Conservation (phyloP, 495 filamentous ascomycete species). For the Mycothermus thermophilus region DNA sequence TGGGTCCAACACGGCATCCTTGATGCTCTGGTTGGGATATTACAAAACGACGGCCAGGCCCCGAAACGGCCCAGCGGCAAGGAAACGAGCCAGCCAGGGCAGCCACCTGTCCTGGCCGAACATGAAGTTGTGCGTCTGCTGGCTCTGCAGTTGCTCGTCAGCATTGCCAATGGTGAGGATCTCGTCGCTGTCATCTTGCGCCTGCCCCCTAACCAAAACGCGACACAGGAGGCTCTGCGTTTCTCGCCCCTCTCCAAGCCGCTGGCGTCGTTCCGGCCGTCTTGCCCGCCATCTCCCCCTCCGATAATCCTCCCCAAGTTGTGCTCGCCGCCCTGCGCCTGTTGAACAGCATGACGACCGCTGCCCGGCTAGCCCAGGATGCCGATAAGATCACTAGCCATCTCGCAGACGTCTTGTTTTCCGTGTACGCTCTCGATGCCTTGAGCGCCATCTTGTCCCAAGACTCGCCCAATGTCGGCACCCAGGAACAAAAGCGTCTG, state of each 20-base stretch:
- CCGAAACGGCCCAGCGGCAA: slow-evolving; percentile 20
- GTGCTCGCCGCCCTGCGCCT: slow-evolving; percentile 60
- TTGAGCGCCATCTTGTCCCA: slow-evolving; percentile 53
- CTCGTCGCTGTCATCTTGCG: background rate
- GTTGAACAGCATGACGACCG: slow-evolving; percentile 57
- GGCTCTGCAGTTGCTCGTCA: slow-evolving; percentile 66
- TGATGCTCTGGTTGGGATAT: slow-evolving; percentile 47
- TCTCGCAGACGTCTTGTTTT: slow-evolving; percentile 55
- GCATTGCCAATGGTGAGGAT: slow-evolving; percentile 64
- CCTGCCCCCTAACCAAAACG: no score
- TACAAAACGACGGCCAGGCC: slow-evolving; percentile 30
- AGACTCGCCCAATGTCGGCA: slow-evolving; percentile 29
- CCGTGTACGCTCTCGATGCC: slow-evolving; percentile 39
- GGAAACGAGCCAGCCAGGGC: slow-evolving; percentile 16
- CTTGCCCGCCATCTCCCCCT: slow-evolving; percentile 51
- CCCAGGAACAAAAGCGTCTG: slow-evolving; percentile 51
- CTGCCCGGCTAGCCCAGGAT: slow-evolving; percentile 34
- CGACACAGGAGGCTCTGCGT: slow-evolving; percentile 62
- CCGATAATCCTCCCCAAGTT: slow-evolving; percentile 48
- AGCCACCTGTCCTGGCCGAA: slow-evolving; percentile 20
- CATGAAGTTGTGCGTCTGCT: slow-evolving; percentile 61
- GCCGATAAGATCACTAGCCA: slow-evolving; percentile 13
- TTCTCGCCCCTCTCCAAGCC: slow-evolving; percentile 58
- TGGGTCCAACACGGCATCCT: slow-evolving; percentile 60
- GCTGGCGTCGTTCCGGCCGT: slow-evolving; percentile 51